A percentile compares a stretch with the other conserved stretches of the same genome.
Conservation (phyloP, 208 protist species). For the Wallacemonas sp. region DNA sequence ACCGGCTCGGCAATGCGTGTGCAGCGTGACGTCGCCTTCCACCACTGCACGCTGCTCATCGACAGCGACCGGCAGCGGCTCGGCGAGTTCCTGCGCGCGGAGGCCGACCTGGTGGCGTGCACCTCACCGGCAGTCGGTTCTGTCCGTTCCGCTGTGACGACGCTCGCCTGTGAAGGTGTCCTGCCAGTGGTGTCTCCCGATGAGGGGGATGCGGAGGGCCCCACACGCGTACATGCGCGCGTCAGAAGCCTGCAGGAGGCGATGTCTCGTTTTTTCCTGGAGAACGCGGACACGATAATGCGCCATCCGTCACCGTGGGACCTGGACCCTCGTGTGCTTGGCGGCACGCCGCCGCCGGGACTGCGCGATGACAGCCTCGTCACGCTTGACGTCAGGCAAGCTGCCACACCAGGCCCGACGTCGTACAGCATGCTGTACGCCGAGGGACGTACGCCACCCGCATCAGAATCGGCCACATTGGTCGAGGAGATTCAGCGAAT, state of each 20-base stretch:
- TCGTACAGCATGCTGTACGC: conserved; percentile 35
- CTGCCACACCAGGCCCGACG: not conserved
- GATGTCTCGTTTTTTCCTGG: conserved; percentile 44
- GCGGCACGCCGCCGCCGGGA: not conserved
- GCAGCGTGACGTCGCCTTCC: conserved; percentile 73
- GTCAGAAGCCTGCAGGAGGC: conserved; percentile 17
- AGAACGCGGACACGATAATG: conserved; percentile 24
- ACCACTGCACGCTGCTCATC: conserved; percentile 87
- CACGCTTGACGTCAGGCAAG: conserved; percentile 16
- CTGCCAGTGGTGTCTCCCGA: not conserved
- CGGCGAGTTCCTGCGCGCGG: conserved; percentile 48
- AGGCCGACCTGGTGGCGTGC: conserved; percentile 54
- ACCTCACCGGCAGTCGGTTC: conserved; percentile 50
- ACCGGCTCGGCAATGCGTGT: conserved; percentile 89
- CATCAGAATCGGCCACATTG: conserved; percentile 32
- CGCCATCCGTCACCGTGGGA: conserved; percentile 33
- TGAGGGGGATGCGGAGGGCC: not conserved
- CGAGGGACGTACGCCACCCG: conserved; percentile 23
- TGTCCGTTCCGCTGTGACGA: conserved; percentile 74
- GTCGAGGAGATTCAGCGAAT: conserved; percentile 37
- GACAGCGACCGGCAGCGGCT: conserved; percentile 32
- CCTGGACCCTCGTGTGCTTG: conserved; percentile 9
- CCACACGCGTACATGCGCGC: not conserved
- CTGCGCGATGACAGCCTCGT: conserved; percentile 14
- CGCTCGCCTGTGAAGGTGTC: conserved; percentile 26